Evolutionary conservation across 2,329 filamentous ascomycete genomes (phyloP), one percentile per base, ranked within the genome.

Genomic region (Lasiodiplodia gonubiensis): DNA sequence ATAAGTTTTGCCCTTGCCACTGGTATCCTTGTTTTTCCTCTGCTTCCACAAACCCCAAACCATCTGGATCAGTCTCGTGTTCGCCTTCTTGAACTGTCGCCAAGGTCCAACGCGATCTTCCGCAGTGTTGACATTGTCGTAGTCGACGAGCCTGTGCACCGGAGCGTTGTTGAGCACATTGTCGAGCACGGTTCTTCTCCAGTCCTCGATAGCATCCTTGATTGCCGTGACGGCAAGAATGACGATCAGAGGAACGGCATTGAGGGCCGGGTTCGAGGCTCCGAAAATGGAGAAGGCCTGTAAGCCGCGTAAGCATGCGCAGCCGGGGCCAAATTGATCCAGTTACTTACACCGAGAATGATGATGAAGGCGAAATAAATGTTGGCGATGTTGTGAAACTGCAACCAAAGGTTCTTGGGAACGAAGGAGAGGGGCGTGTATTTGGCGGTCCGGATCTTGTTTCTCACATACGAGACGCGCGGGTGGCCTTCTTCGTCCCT

Each of bases 381-480:
- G 79, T 99, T 99, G 76, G 95, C 95, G 74, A 99, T 91, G 76
- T 98, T 98, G 81, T 99, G 94, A 77, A 99, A 98, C 80, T 99
- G 96, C 71, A 97, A 92, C 89, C 90, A 99, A 75, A 99, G 77
- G 80, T 99, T 98, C 83, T 98, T 98, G 16, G 95, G 95, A 33
- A 99, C 80, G 80, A 99, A 99, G 69, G 92, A 97, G 70, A 99
- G 80, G 10, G 96, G 91, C 8, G 95, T 99, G 80, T 99, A 99
- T 81, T 98, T 99, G 68, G 95, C 92, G 3, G 95, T 99, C 73
- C 96, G 88, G 78, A 99, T 97, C 85, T 99, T 99, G 84, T 99
- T 99, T 72, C 94, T 86, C 59, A 92, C 86, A 79, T 90, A 99
- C 25, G 87, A 83, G 67, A 87, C 84, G 65, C 83, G 78, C 2